Conservation (phyloP, 2,329 filamentous ascomycete species). For the Exophiala oligosperma region DNA sequence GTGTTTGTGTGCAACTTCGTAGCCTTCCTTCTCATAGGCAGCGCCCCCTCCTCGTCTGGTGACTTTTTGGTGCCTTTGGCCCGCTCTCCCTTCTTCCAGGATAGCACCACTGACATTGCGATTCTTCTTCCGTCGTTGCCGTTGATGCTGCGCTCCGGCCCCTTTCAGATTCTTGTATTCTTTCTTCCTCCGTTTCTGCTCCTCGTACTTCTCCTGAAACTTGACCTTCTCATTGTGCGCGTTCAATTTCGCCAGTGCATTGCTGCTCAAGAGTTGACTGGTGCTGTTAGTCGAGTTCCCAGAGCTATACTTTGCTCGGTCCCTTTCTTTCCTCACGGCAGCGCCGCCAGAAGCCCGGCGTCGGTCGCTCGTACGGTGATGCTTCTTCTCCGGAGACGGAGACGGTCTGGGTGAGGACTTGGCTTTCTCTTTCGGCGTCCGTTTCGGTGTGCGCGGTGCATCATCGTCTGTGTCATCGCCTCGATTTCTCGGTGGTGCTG, state of each 20-base stretch:
- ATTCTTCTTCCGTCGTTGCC: slow-evolving; percentile 50
- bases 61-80: slow-evolving; percentile 42
- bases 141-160: slow-evolving; percentile 35
- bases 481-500: slow-evolving; percentile 11
- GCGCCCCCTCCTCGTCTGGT: slow-evolving; percentile 52
- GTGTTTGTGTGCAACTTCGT: slow-evolving; percentile 19
- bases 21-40: slow-evolving; percentile 38
- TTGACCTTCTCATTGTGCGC: slow-evolving; percentile 59
- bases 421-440: slow-evolving; percentile 21
- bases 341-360: slow-evolving; percentile 31
- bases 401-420: slow-evolving; percentile 24
- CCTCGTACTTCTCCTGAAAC: slow-evolving; percentile 45
- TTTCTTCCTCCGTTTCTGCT: slow-evolving; percentile 39
- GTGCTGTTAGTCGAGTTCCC: slow-evolving; percentile 45
- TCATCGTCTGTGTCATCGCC: slow-evolving; percentile 1
- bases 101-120: slow-evolving; percentile 70
- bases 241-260: slow-evolving; percentile 67
- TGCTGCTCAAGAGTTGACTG: slow-evolving; percentile 47
- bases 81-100: slow-evolving; percentile 64
- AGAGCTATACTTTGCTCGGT: slow-evolving; percentile 36
- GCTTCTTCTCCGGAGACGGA: slow-evolving; percentile 22
- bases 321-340: slow-evolving; percentile 23
- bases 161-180: slow-evolving; percentile 32
- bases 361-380: slow-evolving; percentile 27
- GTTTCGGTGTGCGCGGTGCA: slow-evolving; percentile 17